These are phyloP conservation scores for Clavispora santaluciae DNA, from an alignment of 805 yeast species.

Conservation along the genomic window DNA sequence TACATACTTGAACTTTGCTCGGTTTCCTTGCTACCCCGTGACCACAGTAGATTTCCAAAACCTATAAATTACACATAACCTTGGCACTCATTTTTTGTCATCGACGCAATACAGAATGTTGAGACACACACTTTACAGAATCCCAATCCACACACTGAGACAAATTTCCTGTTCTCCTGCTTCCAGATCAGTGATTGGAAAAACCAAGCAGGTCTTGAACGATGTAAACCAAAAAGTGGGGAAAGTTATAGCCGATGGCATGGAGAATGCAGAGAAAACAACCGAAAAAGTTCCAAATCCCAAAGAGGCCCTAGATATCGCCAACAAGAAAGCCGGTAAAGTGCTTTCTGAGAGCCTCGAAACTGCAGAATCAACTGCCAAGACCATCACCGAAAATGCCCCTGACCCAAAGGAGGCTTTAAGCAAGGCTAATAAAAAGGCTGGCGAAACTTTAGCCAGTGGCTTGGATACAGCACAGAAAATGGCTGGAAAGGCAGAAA, in stretches of 20 bases:
- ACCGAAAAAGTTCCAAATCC: slow-evolving; percentile 9
- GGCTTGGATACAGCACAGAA: slow-evolving; percentile 35
- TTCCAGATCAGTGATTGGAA: neutral
- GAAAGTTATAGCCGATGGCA: slow-evolving; percentile 29
- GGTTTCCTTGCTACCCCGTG: neutral
- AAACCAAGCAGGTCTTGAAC: slow-evolving; percentile 20
- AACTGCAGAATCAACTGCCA: slow-evolving; percentile 24
- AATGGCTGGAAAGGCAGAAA: slow-evolving; percentile 6
- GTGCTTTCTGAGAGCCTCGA: slow-evolving; percentile 30
- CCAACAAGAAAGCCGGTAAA: slow-evolving; percentile 28
- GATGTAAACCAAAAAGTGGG: slow-evolving; percentile 28
- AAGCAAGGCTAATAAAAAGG: slow-evolving; percentile 29
- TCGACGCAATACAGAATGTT: neutral
- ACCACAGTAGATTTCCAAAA: too few species aligned
- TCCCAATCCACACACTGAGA: neutral
- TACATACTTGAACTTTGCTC: neutral
- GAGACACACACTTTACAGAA: neutral
- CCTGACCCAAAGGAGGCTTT: slow-evolving; percentile 24
- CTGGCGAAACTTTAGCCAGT: slow-evolving; percentile 39
- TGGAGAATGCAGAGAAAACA: slow-evolving; percentile 24
- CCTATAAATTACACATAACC: too few species aligned
- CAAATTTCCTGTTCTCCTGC: neutral
- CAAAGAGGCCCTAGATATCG: slow-evolving; percentile 27
- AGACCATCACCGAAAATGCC: slow-evolving; percentile 10
- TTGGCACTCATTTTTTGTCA: too few species aligned